Conservation (phyloP, 331 rosid species). For the Quercus tomentella region DNA sequence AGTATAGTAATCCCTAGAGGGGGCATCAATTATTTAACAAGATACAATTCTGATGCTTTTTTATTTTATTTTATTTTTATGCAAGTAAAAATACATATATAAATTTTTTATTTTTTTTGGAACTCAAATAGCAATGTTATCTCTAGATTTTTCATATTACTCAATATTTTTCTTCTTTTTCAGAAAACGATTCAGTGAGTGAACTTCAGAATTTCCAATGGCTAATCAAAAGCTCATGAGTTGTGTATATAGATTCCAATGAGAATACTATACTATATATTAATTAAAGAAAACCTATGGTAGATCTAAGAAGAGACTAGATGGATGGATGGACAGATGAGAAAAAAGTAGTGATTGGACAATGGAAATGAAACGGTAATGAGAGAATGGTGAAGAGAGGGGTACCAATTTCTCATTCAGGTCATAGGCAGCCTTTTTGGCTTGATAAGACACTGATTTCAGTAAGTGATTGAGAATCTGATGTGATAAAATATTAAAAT, state of each 20-base stretch:
- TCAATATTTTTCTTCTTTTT: too few relatives aligned
- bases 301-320: not conserved
- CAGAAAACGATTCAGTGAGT: too few relatives aligned
- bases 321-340: constrained; percentile 30
- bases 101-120: too few relatives aligned
- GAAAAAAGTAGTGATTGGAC: constrained; percentile 43
- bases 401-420: constrained; percentile 9
- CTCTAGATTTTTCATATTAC: too few relatives aligned
- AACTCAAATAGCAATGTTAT: too few relatives aligned
- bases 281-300: not conserved
- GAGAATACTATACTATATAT: not conserved
- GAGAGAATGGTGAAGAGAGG: not conserved
- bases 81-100: too few relatives aligned
- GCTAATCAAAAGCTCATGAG: not conserved
- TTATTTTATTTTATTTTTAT: too few relatives aligned
- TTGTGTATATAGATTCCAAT: not conserved
- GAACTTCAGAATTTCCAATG: too few relatives aligned
- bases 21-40: too few relatives aligned
- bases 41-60: too few relatives aligned
- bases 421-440: constrained; percentile 31
- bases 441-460: constrained; percentile 46
- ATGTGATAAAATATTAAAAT: not conserved
- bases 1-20: too few relatives aligned
- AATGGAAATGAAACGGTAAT: constrained; percentile 27
- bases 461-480: constrained; percentile 26